These are phyloP conservation scores for Coriolopsis trogii DNA, from an alignment of 1,284 basidiomycete genomes.

Conservation along the genomic window DNA sequence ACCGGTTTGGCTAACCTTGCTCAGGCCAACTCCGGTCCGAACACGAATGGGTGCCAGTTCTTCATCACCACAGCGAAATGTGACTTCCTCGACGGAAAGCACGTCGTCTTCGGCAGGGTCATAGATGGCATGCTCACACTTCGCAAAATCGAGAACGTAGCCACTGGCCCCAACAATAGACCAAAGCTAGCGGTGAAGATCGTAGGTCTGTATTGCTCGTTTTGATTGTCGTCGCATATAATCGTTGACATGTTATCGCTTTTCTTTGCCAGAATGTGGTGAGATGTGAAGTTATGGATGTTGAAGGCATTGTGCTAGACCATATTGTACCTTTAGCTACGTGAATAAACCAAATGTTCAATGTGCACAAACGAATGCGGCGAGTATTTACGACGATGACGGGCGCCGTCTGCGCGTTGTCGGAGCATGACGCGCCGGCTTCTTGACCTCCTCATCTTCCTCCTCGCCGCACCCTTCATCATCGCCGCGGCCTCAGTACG, in stretches of 20 bases:
- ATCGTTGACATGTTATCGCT: no score
- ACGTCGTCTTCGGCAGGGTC: conserved; percentile 90
- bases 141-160: conserved; percentile 92
- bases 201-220: conserved; percentile 55
- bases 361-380: no score
- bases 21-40: conserved; percentile 90
- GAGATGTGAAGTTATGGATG: conserved; percentile 65
- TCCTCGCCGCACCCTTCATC: conserved; percentile 3
- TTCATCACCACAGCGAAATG: conserved; percentile 96
- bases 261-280: conserved; percentile 50
- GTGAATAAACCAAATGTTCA: no score
- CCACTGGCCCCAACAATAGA: conserved; percentile 86
- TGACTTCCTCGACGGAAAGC: conserved; percentile 90
- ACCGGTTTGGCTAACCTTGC: conserved; percentile 3
- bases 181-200: conserved; percentile 87
- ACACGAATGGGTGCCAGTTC: conserved; percentile 97
- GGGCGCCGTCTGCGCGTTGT: no score
- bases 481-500: background rate
- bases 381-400: no score
- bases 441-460: conserved; percentile 4
- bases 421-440: conserved; percentile 9
- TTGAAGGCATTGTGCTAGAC: no score
- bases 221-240: background rate
- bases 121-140: conserved; percentile 87
- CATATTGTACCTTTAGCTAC: no score